Evolutionary conservation across 164 flowering plant genomes (phyloP), one percentile per base, ranked within the genome.

Genomic region (Akebia trifoliata): DNA sequence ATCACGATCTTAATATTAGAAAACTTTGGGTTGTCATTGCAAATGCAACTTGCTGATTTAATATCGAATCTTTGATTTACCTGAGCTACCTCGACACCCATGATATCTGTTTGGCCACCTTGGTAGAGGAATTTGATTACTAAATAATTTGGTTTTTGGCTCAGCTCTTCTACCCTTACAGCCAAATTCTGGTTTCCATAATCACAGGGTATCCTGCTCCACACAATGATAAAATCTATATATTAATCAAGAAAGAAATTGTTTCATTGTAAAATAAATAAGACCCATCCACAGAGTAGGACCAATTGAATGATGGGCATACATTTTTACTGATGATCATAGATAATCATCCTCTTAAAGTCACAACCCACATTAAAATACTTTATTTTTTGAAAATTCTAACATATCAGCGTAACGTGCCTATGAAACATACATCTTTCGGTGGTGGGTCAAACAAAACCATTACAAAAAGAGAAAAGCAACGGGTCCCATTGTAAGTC

Each of bases 91-190:
- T 83, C 87, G 0, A 80, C 75, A 17, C 24, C 78, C 0, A 74
- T 76, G 0, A 93, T 75, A 53, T 87, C 94, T 0, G 98, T 93
- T 54, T 93, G 95, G 12, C 97, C 98, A 29, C 95, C 98, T 74
- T 93, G 98, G 56, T 76, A 85, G 12, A 89, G 71, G 54, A 93
- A 54, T 35, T 79, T 85, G 32, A 93, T 62, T 12, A 94, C 91
- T 25, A 93, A 65, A 60, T 81, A 76, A 48, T 84, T 30, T 54
- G 91, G 86, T 24, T 73, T 83, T 34, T 81, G 66, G 81, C 98
- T 93, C 8, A 74, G 69, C 55, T 89, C 95, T 59, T 89, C 97
- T 32, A 93, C 90, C 8, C 90, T 58, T 5, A 89, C 71, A 0
- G 81, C 75, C 65, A 93, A 58, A 38, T 89, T 93, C 61, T 80